These are phyloP conservation scores for Solidago caesia DNA, from an alignment of 129 eudicot genomes.

Conservation along the genomic window DNA sequence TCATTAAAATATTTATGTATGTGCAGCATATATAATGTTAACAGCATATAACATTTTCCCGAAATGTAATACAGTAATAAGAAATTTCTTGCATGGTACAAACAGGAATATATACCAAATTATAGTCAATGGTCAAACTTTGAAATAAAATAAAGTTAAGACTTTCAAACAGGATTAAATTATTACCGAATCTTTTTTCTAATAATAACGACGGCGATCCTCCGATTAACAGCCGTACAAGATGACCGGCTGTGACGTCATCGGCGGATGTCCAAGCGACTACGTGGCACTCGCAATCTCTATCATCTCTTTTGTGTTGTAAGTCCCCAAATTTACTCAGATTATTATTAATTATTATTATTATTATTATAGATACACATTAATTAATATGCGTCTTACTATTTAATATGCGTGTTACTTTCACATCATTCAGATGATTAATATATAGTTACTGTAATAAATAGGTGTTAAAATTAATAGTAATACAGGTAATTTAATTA, in stretches of 20 bases:
- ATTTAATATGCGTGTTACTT: neutral
- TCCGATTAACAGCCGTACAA: slow-evolving; percentile 26
- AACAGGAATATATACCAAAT: neutral
- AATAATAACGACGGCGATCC: slow-evolving; percentile 4
- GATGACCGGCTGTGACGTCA: slow-evolving; percentile 49
- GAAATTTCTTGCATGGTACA: neutral
- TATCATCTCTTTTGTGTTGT: slow-evolving; percentile 52
- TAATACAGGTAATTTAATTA: no score
- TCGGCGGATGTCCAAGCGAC: slow-evolving; percentile 88
- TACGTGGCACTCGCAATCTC: slow-evolving; percentile 67
- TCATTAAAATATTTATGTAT: no score
- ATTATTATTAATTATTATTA: neutral
- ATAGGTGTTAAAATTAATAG: no score
- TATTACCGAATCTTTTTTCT: neutral
- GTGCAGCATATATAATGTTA: no score
- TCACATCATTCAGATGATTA: no score
- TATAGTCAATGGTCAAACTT: neutral
- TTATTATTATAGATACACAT: neutral
- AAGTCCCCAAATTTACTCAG: slow-evolving; percentile 22
- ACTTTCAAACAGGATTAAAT: neutral
- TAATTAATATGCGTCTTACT: neutral
- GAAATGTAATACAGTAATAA: no score
- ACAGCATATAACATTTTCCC: no score
- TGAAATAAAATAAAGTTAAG: neutral
- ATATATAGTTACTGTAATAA: no score